phyloP scores from a whole-genome alignment of 2,329 filamentous ascomycete species.

The Fusarium devonianum region DNA sequence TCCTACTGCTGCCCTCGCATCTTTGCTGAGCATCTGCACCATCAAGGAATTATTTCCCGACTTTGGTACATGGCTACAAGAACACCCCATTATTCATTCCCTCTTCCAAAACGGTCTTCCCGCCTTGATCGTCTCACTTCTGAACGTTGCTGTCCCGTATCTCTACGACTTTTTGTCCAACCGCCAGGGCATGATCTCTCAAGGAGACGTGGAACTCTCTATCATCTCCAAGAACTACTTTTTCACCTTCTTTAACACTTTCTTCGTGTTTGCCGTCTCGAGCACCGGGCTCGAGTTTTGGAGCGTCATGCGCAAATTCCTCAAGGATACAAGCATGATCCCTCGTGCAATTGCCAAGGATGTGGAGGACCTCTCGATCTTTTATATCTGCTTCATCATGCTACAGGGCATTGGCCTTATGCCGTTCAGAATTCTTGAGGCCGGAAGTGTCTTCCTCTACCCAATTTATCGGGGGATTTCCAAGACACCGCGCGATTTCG shows the following conservation, averaged over 20 bases:
- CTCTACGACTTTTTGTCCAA: slow-evolving; percentile 93
- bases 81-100: slow-evolving; percentile 74
- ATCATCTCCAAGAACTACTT: slow-evolving; percentile 99
- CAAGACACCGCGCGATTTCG: slow-evolving; percentile 88
- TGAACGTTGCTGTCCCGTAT: slow-evolving; percentile 91
- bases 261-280: slow-evolving; percentile 90
- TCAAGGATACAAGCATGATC: slow-evolving; percentile 81
- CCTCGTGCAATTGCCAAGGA: slow-evolving; percentile 78
- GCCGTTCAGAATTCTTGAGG: slow-evolving; percentile 88
- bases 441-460: slow-evolving; percentile 84
- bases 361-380: slow-evolving; percentile 76
- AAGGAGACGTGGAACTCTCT: slow-evolving; percentile 92
- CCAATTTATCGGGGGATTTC: slow-evolving; percentile 80
- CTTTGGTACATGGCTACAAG: slow-evolving; percentile 70
- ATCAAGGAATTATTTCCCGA: slow-evolving; percentile 76
- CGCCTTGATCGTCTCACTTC: slow-evolving; percentile 81
- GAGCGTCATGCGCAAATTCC: slow-evolving; percentile 72
- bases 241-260: slow-evolving; percentile 99
- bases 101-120: slow-evolving; percentile 88
- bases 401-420: slow-evolving; percentile 93
- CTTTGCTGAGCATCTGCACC: slow-evolving; percentile 80
- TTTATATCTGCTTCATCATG: slow-evolving; percentile 94
- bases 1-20: slow-evolving; percentile 80
- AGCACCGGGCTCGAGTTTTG: slow-evolving; percentile 82
- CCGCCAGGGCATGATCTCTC: slow-evolving; percentile 92